Conservation (phyloP, 2,329 filamentous ascomycete species). For the Lasiodiplodia citricola region DNA sequence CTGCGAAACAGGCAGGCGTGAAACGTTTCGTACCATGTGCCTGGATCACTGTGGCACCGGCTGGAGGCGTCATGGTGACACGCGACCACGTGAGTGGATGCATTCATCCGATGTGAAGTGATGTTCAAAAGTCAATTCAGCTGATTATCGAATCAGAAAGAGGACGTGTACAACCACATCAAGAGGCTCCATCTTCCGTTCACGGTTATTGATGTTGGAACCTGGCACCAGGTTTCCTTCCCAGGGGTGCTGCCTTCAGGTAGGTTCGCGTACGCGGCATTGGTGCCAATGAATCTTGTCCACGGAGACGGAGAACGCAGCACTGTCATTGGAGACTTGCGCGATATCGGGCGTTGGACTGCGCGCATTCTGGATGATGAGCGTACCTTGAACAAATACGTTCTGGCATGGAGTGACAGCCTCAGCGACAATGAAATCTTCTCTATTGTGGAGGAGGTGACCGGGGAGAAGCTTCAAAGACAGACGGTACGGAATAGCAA, state of each 20-base stretch:
- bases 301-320: conserved; percentile 45
- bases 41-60: conserved; percentile 46
- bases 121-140: not conserved
- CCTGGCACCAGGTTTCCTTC: conserved; percentile 60
- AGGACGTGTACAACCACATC: conserved; percentile 10
- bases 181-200: conserved; percentile 61
- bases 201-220: conserved; percentile 64
- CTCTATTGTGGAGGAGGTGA: conserved; percentile 52
- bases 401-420: conserved; percentile 57
- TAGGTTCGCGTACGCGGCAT: conserved; percentile 41
- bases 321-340: conserved; percentile 54
- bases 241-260: conserved; percentile 50
- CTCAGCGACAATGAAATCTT: conserved; percentile 55
- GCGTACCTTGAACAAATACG: conserved; percentile 59
- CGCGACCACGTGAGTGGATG: conserved; percentile 43
- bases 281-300: not conserved
- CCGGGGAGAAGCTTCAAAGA: conserved; percentile 50
- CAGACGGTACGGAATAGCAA: no score
- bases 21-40: conserved; percentile 40
- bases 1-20: conserved; percentile 38
- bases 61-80: conserved; percentile 51
- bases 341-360: conserved; percentile 61
- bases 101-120: no score
- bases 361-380: conserved; percentile 58
- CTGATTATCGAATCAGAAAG: not conserved